Base-by-base conservation (phyloP, 306 rosid species). In the Quercus gilva region DNA sequence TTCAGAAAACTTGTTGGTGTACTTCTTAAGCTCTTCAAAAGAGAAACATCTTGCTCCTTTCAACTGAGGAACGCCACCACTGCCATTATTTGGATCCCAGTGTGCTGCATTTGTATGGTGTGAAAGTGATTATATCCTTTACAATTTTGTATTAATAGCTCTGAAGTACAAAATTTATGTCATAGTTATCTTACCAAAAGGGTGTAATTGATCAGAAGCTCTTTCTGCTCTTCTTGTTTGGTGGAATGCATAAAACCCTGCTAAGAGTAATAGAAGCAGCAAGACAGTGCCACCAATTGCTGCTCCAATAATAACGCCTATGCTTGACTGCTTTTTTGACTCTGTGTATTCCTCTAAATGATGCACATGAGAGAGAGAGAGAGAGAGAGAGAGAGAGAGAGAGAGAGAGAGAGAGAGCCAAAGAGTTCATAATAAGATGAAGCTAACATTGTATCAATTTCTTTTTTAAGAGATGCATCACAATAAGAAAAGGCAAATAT, bases 11-110 rank as follows among this genome's bases (percentile, higher is more conserved):
- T 80, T 85, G 52, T 76, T 68, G 84, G 88, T 88, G 86, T 61
- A 86, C 58, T 78, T 85, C 77, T 80, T 76, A 51, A 89, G 84
- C 83, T 91, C 92, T 75, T 85, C 90, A 35, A 86, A 89, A 55
- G 92, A 78, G 87, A 89, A 89, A 61, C 77, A 77, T 61, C 70
- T 86, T 55, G 92, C 83, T 63, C 87, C 96, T 74, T 85, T 89
- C 43, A 91, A 74, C 69, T 83, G 89, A 23, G 97, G 94, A 74
- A 70, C 7, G 6, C 41, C 71, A 67, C 72, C 73, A 21, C 83
- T 86, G 63, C 76, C 78, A 8, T 80, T 76, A 19, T 10, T 74
- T n/a, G 78, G 58, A 71, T 80, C 82, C 93, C 88, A 78, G 25
- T 55, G 78, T 59, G 68, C 83, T 79, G 5, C 33, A 31, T 69